Evolutionary conservation across 371 early-diverging fungal species (phyloP), one percentile per base, ranked within the genome.

Genomic region (Smittium mucronatum): DNA sequence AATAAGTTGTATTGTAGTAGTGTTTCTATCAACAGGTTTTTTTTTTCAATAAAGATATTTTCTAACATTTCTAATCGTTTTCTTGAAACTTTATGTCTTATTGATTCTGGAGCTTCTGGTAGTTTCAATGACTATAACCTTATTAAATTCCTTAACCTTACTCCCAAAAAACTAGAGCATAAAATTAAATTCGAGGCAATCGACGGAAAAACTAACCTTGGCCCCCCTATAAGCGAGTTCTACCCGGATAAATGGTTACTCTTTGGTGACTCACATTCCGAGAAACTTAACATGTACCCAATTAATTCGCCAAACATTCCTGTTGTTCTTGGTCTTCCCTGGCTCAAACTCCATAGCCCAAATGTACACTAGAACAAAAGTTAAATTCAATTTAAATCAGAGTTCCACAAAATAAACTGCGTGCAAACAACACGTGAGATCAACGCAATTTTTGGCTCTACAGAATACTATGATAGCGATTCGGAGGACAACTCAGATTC

Each of bases 261-360:
- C 5, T 30, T 61, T n/a, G n/a, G n/a, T 16, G 5, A 5, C n/a
- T 11, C 5, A 15, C 63, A 61, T 32, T 15, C 5, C 5, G n/a
- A 61, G 11, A 61, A 61, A 28, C 16, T 61, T 11, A n/a, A 61
- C n/a, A 15, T 61, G n/a, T 32, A 61, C n/a, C 63, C 63, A n/a
- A 61, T 61, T 61, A 28, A 61, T 30, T 61, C 63, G 5, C 30
- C 32, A 16, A 28, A 61, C 32, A 34, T 26, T 11, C 11, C 28
- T 67, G n/a, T 67, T 29, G 32, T 67, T 11, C 34, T 67, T 11
- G 67, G 67, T 34, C 28, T 67, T 11, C 63, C 67, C 11, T 67
- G 67, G 67, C 34, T 67, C 5, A 67, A 67, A 67, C 16, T 16
- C 15, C 36, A 67, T 34, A 67, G 32, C 30, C 63, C 67, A n/a